Evolutionary conservation across 2,329 filamentous ascomycete genomes (phyloP).

Genomic region (Davidsoniella virescens): DNA sequence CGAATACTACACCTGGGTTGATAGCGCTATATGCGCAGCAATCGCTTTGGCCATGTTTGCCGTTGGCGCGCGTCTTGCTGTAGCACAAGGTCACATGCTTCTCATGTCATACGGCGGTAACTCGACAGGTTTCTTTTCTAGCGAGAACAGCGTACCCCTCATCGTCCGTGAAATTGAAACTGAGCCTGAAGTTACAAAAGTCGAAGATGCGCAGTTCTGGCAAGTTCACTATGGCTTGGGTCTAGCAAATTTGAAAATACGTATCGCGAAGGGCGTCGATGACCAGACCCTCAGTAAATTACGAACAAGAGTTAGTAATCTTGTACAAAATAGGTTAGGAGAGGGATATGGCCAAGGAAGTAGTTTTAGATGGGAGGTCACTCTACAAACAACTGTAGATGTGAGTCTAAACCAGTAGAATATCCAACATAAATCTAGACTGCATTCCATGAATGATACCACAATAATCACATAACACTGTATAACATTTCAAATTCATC

Average conservation of each 20-base stretch:
- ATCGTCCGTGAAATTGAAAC: conserved; percentile 75
- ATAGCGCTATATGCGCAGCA: conserved; percentile 62
- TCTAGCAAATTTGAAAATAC: conserved; percentile 83
- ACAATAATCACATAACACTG: not conserved
- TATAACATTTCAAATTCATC: not conserved
- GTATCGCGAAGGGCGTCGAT: conserved; percentile 45
- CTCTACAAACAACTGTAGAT: conserved; percentile 51
- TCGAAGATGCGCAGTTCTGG: conserved; percentile 94
- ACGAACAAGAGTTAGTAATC: conserved; percentile 55
- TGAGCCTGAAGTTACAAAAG: conserved; percentile 55
- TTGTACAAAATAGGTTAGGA: conserved; percentile 73
- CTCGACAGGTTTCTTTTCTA: conserved; percentile 10
- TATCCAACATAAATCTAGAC: not conserved
- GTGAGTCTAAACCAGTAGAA: conserved; percentile 4
- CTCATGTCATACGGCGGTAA: conserved; percentile 64
- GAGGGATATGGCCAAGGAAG: conserved; percentile 73
- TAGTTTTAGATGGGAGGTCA: conserved; percentile 83
- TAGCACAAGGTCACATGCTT: conserved; percentile 80
- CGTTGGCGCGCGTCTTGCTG: conserved; percentile 67
- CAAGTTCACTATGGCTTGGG: conserved; percentile 95
- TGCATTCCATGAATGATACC: not conserved
- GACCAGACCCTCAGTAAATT: conserved; percentile 58
- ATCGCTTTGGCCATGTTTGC: conserved; percentile 82
- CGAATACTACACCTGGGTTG: conserved; percentile 59
- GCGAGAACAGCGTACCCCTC: conserved; percentile 40